Base-by-base conservation (phyloP, 208 protist species). In the Trypanosoma melophagium region DNA sequence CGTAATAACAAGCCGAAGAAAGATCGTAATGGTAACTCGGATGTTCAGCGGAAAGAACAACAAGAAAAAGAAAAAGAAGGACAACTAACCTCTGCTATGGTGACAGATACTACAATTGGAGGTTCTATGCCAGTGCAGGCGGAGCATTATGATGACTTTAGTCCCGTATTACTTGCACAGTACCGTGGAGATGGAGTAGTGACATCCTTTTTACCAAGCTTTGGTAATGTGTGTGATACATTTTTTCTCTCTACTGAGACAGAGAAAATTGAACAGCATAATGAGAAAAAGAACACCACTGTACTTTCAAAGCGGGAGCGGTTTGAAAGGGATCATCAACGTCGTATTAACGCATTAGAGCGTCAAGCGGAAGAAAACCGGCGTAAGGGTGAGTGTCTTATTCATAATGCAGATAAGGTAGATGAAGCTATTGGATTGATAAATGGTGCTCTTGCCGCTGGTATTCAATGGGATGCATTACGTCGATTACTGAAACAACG, bases 241-340 rank as follows among this genome's bases (percentile, higher is more conserved):
- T 99, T 90, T 74, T 99, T 98, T 66, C 90, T 95, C 12, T 64
- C 87, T 45, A 90, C 91, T 1, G 96, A 99, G 74, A 79, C 74
- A 9, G 83, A 96, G 59, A 79, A 81, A n/a, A 91, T 96, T 66
- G 84, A 91, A 4, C 74, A 85, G 25, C 87, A 93, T 65, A 94
- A 93, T 60, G 69, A 81, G 25, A 86, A 90, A 71, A 74, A 95
- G 42, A 86, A 93, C 42, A 86, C 66, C 3, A 71, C 73, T 14
- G 92, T 83, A 12, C 55, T 91, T 53, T 90, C 86, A 13, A 98
- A 98, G 66, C 66, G 96, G 31, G 94, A 97, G 28, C 96, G 97
- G 72, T 92, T 97, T 21, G 78, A 86, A 42, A 59, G 72, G 9
- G 91, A 97, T 63, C 90, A 97, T 81, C 71, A 87, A 50, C 76